Conservation (phyloP, 2,329 filamentous ascomycete genomes). For the Aspergillus neoniger region DNA sequence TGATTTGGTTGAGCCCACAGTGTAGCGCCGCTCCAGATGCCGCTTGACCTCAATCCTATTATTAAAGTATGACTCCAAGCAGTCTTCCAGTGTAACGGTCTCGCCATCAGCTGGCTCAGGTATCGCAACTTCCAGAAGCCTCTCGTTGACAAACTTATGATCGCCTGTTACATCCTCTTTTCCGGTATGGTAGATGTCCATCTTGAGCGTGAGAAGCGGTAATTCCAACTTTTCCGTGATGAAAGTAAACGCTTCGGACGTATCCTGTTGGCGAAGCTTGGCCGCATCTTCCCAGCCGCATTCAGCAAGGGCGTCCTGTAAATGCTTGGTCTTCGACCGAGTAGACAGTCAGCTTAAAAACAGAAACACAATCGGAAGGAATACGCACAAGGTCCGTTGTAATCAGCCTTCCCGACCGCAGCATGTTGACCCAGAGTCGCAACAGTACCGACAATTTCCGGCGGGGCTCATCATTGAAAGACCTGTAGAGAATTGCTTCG, state of each 20-base stretch:
- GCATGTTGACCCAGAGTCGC: constrained; percentile 89
- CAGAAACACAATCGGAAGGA: not conserved
- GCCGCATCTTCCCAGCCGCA: constrained; percentile 88
- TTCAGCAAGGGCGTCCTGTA: constrained; percentile 78
- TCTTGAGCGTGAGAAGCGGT: constrained; percentile 84
- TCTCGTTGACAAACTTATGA: constrained; percentile 91
- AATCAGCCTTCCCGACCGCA: constrained; percentile 82
- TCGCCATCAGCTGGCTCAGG: constrained; percentile 66
- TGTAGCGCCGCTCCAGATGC: constrained; percentile 65
- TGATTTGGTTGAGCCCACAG: constrained; percentile 50
- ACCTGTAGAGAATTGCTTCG: constrained; percentile 84
- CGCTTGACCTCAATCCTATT: constrained; percentile 85
- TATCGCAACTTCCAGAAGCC: constrained; percentile 85
- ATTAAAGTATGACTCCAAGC: constrained; percentile 93
- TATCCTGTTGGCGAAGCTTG: constrained; percentile 82
- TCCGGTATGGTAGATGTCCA: constrained; percentile 91
- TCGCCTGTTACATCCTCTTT: constrained; percentile 81
- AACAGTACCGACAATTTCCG: constrained; percentile 75
- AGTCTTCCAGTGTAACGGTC: constrained; percentile 80
- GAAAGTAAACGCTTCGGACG: constrained; percentile 92
- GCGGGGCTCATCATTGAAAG: constrained; percentile 70
- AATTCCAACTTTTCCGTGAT: constrained; percentile 87
- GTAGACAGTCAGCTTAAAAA: not conserved
- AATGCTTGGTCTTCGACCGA: constrained; percentile 67
- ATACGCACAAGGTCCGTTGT: constrained; percentile 71